Percentiles rank a stretch among this genome's conserved stretches.
phyloP scores from a whole-genome alignment of 2,329 filamentous ascomycete genomes.

The Diplodia corticola region DNA sequence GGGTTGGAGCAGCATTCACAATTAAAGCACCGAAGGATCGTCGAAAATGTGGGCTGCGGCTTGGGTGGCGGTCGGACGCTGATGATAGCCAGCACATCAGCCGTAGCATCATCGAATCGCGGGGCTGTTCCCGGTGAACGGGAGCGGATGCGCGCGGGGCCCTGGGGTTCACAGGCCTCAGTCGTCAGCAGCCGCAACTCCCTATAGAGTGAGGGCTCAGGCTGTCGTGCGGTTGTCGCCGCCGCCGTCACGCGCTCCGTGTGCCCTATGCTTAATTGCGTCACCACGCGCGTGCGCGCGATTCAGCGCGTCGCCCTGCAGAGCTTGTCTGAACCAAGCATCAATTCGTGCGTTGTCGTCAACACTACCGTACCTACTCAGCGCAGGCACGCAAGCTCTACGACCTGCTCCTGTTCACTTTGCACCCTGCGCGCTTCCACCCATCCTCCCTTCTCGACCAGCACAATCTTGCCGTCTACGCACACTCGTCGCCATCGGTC shows the following conservation, averaged over 20 bases:
- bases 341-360: constrained; percentile 27
- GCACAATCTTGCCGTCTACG: constrained; percentile 86
- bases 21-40: constrained; percentile 16
- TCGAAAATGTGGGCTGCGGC: constrained; percentile 6
- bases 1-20: constrained; percentile 44
- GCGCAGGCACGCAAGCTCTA: constrained; percentile 36
- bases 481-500: constrained; percentile 80
- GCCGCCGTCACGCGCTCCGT: constrained; percentile 20
- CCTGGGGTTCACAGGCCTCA: not conserved
- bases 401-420: constrained; percentile 31
- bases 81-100: constrained; percentile 2
- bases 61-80: constrained; percentile 14
- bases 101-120: not conserved
- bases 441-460: constrained; percentile 68
- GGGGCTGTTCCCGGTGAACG: not conserved
- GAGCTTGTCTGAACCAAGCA: constrained; percentile 3
- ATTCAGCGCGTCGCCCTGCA: constrained; percentile 13
- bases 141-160: constrained; percentile 10
- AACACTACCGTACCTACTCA: not conserved
- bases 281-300: constrained; percentile 11
- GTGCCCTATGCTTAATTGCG: constrained; percentile 15
- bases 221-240: not conserved
- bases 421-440: constrained; percentile 62
- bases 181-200: not conserved
- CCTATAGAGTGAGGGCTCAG: not conserved